phyloP scores from a whole-genome alignment of 2,329 filamentous ascomycete species.

The Rutstroemia sp. region DNA sequence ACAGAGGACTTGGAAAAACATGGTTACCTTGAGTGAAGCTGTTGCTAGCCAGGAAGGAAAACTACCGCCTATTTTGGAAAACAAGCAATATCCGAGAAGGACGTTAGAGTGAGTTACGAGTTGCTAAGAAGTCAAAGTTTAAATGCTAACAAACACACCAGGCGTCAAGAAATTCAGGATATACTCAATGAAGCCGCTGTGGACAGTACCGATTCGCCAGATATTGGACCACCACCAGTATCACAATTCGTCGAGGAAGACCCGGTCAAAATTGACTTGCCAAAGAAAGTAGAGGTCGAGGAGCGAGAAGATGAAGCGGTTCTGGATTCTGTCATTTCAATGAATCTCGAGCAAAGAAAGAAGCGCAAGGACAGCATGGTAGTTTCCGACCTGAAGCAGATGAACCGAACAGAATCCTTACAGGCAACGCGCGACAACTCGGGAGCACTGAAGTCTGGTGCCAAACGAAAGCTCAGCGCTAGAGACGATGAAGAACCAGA shows the following conservation, averaged over 20 bases:
- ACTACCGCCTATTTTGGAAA: conserved; percentile 62
- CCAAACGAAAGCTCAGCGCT: conserved; percentile 51
- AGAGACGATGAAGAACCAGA: conserved; percentile 44
- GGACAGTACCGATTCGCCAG: conserved; percentile 52
- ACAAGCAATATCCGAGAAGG: conserved; percentile 57
- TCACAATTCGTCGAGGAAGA: conserved; percentile 53
- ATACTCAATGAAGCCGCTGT: conserved; percentile 18
- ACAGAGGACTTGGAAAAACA: conserved; percentile 46
- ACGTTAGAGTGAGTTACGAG: conserved; percentile 55
- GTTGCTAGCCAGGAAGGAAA: conserved; percentile 32
- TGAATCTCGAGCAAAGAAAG: conserved; percentile 29
- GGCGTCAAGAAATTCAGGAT: conserved; percentile 26
- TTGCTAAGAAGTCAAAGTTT: background rate
- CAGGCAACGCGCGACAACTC: conserved; percentile 14
- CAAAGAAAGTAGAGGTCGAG: conserved; percentile 22
- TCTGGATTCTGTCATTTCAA: conserved; percentile 23
- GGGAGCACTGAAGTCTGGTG: conserved; percentile 37
- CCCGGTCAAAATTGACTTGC: conserved; percentile 45
- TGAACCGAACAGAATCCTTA: conserved; percentile 9
- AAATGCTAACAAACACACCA: conserved; percentile 15
- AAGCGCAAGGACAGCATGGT: conserved; percentile 28
- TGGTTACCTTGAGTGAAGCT: conserved; percentile 29
- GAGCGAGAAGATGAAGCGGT: conserved; percentile 15
- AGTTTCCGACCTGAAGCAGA: conserved; percentile 13
- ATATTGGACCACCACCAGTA: conserved; percentile 57